Conservation (phyloP, 2,329 filamentous ascomycete genomes). For the Zymoseptoria crescenta region DNA sequence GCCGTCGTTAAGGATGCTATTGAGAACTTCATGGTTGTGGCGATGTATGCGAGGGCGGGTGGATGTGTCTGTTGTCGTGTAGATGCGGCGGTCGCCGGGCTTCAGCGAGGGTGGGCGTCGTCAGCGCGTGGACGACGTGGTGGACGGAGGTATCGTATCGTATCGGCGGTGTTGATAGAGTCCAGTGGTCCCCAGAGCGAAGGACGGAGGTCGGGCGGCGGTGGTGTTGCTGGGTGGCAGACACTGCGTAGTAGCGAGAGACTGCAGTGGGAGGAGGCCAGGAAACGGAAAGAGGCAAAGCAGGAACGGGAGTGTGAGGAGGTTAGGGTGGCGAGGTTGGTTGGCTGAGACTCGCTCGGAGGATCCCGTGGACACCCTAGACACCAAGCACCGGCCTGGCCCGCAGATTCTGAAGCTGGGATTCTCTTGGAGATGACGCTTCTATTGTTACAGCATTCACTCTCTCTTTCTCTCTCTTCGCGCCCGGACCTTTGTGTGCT, state of each 20-base stretch:
- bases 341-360: neutral
- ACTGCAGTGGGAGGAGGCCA: neutral
- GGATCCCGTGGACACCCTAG: neutral
- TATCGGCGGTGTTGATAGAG: neutral
- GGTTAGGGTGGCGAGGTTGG: neutral
- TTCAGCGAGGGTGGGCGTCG: constrained; percentile 15
- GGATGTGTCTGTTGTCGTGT: constrained; percentile 5
- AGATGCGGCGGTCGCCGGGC: constrained; percentile 3
- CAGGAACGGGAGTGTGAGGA: neutral
- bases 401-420: neutral
- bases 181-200: neutral
- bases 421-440: neutral
- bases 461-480: too few species aligned
- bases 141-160: neutral
- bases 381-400: neutral
- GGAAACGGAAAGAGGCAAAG: neutral
- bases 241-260: neutral
- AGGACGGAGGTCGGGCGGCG: neutral
- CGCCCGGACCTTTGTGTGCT: too few species aligned
- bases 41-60: constrained; percentile 1
- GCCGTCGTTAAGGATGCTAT: constrained; percentile 20
- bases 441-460: neutral
- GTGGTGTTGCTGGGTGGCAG: neutral
- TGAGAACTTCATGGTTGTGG: constrained; percentile 22
- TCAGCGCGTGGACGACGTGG: constrained; percentile 5